A percentile compares a stretch with the other conserved stretches of the same genome.
Evolutionary conservation across 495 filamentous ascomycete genomes (phyloP).

Genomic region (Thozetella sp.): DNA sequence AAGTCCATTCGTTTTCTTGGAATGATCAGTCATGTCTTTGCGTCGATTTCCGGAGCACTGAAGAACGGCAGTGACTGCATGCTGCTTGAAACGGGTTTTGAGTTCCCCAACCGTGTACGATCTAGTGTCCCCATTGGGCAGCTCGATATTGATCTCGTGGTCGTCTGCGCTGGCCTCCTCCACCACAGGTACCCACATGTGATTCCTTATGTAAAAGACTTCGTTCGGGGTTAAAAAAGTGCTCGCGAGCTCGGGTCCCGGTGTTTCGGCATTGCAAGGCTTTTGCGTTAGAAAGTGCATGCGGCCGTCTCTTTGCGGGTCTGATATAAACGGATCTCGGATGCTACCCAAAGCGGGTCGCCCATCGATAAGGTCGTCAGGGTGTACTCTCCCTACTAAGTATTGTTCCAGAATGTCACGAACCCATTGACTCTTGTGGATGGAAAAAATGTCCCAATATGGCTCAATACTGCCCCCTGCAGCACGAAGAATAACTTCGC

Average conservation of each 20-base stretch:
- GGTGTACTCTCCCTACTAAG: slow-evolving; percentile 52
- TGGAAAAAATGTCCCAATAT: slow-evolving; percentile 65
- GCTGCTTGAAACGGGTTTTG: slow-evolving; percentile 47
- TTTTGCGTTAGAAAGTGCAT: slow-evolving; percentile 45
- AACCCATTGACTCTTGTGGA: slow-evolving; percentile 58
- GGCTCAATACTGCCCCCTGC: slow-evolving; percentile 57
- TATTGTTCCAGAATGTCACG: slow-evolving; percentile 58
- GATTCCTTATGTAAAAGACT: slow-evolving; percentile 63
- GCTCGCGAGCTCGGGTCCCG: slow-evolving; percentile 38
- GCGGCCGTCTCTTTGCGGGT: slow-evolving; percentile 49
- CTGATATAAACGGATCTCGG: slow-evolving; percentile 55
- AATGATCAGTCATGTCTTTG: slow-evolving; percentile 58
- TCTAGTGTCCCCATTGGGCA: slow-evolving; percentile 52
- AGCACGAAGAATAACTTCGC: slow-evolving; percentile 61
- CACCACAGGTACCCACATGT: slow-evolving; percentile 61
- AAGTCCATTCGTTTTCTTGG: slow-evolving; percentile 55
- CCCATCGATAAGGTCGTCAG: slow-evolving; percentile 50
- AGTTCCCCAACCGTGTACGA: slow-evolving; percentile 55
- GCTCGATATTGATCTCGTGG: slow-evolving; percentile 53
- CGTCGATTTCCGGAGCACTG: slow-evolving; percentile 66
- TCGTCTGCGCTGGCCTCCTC: slow-evolving; percentile 35
- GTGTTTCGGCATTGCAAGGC: slow-evolving; percentile 61
- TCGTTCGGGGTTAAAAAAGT: slow-evolving; percentile 54
- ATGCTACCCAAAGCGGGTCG: slow-evolving; percentile 40
- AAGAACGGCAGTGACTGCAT: slow-evolving; percentile 57